Evolutionary conservation across 2,329 filamentous ascomycete species (phyloP), one percentile per base, ranked within the genome.

Genomic region (Ceratocystis destructans): DNA sequence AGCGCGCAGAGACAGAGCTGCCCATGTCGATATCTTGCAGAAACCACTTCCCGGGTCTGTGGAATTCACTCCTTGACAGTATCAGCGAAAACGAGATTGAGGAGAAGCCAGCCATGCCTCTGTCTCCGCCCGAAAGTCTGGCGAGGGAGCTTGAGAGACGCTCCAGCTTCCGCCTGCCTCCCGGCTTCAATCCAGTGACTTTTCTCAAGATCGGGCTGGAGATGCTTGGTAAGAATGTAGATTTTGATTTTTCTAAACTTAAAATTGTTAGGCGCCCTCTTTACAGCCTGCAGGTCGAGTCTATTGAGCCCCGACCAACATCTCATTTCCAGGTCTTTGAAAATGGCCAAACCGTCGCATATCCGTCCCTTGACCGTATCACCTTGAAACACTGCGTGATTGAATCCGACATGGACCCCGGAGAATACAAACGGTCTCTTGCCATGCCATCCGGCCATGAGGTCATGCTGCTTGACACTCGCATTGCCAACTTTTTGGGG

Each of bases 11-110:
- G 2, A 72, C 77, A 1, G 90, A 97, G 74, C 79, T 94, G 45
- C 82, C 82, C 69, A 78, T 82, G 64, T 79, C 86, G 45, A 75
- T 79, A 5, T 72, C 80, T 33, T 76, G 87, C 6, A 76, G 78
- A 1, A 68, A 72, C 1, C 73, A 74, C 1, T 78, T 95, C 5
- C 91, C 92, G 0, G 92, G 92, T 0, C 75, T 82, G 10, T 96
- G 96, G 79, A 95, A 95, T 74, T 78, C 80, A 1, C 31, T n/a
- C 87, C 88, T 0, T 87, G 87, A 62, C 85, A 33, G 8, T 8
- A 62, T 61, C n/a, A 25, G 46, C 1, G 12, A 53, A 15, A 31
- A 50, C 12, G 37, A 66, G 6, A 45, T 33, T 44, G 37, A 44
- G 12, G 48, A 61, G n/a, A 15, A 50, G 61, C 17, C 33, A 10